phyloP scores from a whole-genome alignment of 371 early-diverging fungal species.

The Actinomortierella ambigua region DNA sequence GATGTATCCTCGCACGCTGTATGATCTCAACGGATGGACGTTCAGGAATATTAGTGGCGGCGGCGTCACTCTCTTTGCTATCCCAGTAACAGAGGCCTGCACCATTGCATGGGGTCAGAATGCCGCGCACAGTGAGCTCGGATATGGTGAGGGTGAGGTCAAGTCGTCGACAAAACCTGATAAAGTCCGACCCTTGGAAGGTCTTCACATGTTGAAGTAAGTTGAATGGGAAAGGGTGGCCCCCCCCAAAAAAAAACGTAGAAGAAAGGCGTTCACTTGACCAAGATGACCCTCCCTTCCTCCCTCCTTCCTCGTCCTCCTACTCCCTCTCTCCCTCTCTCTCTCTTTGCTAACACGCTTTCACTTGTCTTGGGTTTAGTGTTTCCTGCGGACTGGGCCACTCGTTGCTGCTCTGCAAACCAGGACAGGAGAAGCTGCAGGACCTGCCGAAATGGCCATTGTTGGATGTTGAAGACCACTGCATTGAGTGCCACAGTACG shows the following conservation, averaged over 20 bases:
- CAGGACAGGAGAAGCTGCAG: constrained; percentile 49
- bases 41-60: constrained; percentile 47
- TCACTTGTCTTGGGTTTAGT: too few species aligned
- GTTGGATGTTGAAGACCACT: constrained; percentile 49
- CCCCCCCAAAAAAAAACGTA: not conserved
- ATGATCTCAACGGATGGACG: constrained; percentile 52
- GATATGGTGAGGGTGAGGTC: constrained; percentile 48
- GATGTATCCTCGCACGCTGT: constrained; percentile 51
- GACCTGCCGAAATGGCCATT: constrained; percentile 52
- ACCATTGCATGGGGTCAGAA: constrained; percentile 53
- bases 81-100: constrained; percentile 36
- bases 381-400: constrained; percentile 49
- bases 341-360: too few species aligned
- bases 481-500: constrained; percentile 52
- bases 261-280: not conserved
- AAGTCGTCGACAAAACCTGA: constrained; percentile 50
- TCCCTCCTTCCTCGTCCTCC: not conserved
- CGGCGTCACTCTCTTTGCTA: constrained; percentile 45
- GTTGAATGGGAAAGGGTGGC: not conserved
- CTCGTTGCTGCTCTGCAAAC: constrained; percentile 47
- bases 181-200: constrained; percentile 50
- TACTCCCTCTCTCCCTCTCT: not conserved
- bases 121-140: constrained; percentile 48
- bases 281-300: not conserved
- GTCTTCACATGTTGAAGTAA: constrained; percentile 38